Evolutionary conservation across 2,329 filamentous ascomycete genomes (phyloP).

Genomic region (Ophiosphaerella korrae): DNA sequence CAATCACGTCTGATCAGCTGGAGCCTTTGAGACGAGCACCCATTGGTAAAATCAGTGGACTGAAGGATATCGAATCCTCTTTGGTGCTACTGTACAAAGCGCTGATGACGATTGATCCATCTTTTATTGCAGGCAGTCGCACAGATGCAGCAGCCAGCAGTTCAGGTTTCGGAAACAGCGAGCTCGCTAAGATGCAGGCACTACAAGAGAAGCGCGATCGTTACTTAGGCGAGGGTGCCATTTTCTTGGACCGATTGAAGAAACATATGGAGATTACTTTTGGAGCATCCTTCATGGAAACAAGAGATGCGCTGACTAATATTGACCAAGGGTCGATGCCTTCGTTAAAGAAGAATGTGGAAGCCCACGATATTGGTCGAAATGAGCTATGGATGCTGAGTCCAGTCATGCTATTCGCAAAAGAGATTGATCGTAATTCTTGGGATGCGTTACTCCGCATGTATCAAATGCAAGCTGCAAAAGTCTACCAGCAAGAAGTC

Average conservation of each 20-base stretch:
- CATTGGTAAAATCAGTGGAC: constrained; percentile 70
- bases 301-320: constrained; percentile 63
- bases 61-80: constrained; percentile 78
- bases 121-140: constrained; percentile 62
- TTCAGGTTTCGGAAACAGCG: constrained; percentile 72
- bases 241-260: constrained; percentile 79
- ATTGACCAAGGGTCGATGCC: constrained; percentile 54
- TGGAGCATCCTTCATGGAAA: constrained; percentile 73
- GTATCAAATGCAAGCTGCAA: constrained; percentile 78
- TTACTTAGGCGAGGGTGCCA: constrained; percentile 75
- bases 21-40: constrained; percentile 74
- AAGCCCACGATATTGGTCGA: constrained; percentile 73
- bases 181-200: constrained; percentile 83
- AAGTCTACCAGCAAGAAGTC: constrained; percentile 82
- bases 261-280: constrained; percentile 85
- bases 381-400: constrained; percentile 85
- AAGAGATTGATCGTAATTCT: constrained; percentile 79
- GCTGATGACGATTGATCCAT: constrained; percentile 90
- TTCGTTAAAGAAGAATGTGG: constrained; percentile 66
- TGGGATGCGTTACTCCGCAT: constrained; percentile 81
- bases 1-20: constrained; percentile 78
- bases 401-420: constrained; percentile 83
- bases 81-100: constrained; percentile 86
- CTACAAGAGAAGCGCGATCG: constrained; percentile 93
- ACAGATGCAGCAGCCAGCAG: constrained; percentile 50